A percentile compares a stretch with the other conserved stretches of the same genome.
phyloP scores from a whole-genome alignment of 306 rosid genomes.

The Comarum palustre region DNA sequence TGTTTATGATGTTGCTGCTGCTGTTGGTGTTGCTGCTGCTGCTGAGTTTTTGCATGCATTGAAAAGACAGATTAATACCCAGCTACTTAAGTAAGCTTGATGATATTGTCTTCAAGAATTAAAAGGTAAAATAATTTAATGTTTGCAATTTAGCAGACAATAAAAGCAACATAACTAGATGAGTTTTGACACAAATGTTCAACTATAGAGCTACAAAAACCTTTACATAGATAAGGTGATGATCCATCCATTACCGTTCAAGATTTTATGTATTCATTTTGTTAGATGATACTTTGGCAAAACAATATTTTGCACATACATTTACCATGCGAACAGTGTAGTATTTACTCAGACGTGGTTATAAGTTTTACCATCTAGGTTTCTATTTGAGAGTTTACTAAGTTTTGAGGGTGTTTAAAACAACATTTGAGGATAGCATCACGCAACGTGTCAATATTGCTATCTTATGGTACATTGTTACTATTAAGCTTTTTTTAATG shows the following conservation, averaged over 20 bases:
- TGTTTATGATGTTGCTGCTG: constrained; percentile 74
- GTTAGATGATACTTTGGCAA: not conserved
- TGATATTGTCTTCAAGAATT: constrained; percentile 42
- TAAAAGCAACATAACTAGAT: constrained; percentile 20
- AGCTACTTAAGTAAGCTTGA: constrained; percentile 24
- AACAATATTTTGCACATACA: no score
- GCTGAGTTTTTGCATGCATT: constrained; percentile 9
- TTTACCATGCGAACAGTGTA: not conserved
- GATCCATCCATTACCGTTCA: not conserved
- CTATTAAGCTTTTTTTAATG: not conserved
- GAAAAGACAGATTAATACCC: constrained; percentile 15
- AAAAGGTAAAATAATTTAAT: constrained; percentile 43
- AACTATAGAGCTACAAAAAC: not conserved
- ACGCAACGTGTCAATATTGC: not conserved
- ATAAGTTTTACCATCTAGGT: not conserved
- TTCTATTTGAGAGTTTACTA: not conserved
- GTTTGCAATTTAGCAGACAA: constrained; percentile 34
- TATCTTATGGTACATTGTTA: not conserved
- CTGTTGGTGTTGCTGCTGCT: constrained; percentile 23
- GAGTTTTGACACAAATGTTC: not conserved
- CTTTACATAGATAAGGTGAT: not conserved
- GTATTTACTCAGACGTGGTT: not conserved
- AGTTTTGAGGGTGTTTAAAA: no score
- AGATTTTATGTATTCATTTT: not conserved
- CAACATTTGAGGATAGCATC: no score